Base-by-base conservation (phyloP, 306 rosid species). In the Ammopiptanthus mongolicus region DNA sequence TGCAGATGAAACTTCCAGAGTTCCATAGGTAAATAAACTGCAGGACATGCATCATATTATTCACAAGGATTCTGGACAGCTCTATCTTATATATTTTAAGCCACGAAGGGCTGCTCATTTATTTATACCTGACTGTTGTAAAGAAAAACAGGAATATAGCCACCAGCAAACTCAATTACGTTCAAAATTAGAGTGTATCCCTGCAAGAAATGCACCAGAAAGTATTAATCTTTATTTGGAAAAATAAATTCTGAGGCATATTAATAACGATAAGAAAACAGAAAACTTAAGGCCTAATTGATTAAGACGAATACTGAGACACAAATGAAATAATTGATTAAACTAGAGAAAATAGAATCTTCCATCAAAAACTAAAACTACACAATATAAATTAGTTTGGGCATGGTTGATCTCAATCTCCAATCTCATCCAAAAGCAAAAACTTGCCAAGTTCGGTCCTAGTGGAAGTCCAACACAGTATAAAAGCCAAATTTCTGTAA, bases 51-150 rank as follows among this genome's bases (percentile, higher is more conserved):
- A n/a, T n/a, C n/a, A n/a, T n/a, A n/a, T n/a, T n/a, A n/a, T n/a
- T n/a, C n/a, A n/a, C n/a, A n/a, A n/a, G n/a, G n/a, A n/a, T n/a
- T n/a, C n/a, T n/a, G n/a, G n/a, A n/a, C n/a, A n/a, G n/a, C n/a
- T n/a, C n/a, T n/a, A n/a, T n/a, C n/a, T n/a, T n/a, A n/a, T 51
- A 44, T 34, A 46, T 41, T 51, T 58, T 17, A 69, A 33, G 81
- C 69, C 81, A 73, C 34, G 39, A 66, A 57, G 77, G 52, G 61
- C 62, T 25, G 48, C 65, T 23, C 10, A 52, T 23, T 57, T 53
- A 56, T 65, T 60, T 19, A 71, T 90, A 95, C 99, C 99, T 95
- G 99, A 80, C 74, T 92, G 83, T 92, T 88, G 90, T 90, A 95
- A 31, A 95, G 87, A 64, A 87, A 23, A n/a, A 70, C 72, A 56